A percentile compares a stretch with the other conserved stretches of the same genome.
Evolutionary conservation across 371 early-diverging fungal species (phyloP).

Genomic region (Mucor saturninus): DNA sequence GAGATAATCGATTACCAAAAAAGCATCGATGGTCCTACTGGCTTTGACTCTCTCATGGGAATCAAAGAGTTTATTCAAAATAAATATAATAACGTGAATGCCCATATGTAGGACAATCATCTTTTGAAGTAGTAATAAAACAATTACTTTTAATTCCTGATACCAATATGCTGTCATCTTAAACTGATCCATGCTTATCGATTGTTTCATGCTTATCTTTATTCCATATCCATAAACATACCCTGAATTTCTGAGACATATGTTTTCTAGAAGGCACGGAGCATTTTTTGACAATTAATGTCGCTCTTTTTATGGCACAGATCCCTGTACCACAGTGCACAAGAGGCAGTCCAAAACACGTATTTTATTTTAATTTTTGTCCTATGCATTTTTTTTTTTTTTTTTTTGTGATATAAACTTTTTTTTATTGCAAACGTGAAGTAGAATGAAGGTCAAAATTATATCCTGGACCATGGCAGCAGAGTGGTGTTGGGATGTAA

Average conservation of each 20-base stretch:
- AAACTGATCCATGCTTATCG: too few species aligned
- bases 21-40: conserved; percentile 20
- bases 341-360: neutral
- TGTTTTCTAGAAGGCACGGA: too few species aligned
- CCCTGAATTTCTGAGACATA: too few species aligned
- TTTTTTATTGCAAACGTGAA: neutral
- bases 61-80: conserved; percentile 18
- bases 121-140: conserved; percentile 10
- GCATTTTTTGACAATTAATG: too few species aligned
- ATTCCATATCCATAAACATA: too few species aligned
- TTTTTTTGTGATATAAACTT: too few species aligned
- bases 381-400: too few species aligned
- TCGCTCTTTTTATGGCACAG: too few species aligned
- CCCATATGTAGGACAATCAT: conserved; percentile 48
- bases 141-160: too few species aligned
- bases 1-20: conserved; percentile 8
- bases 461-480: conserved; percentile 47
- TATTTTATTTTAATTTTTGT: neutral
- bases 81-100: conserved; percentile 31
- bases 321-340: too few species aligned
- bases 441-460: conserved; percentile 42
- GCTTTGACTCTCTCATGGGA: conserved; percentile 17
- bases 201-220: too few species aligned
- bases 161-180: too few species aligned
- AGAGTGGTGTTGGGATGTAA: conserved; percentile 50